These are phyloP conservation scores for Nothophytophthora sp. DNA, from an alignment of 352 stramenopile genomes.

Conservation along the genomic window DNA sequence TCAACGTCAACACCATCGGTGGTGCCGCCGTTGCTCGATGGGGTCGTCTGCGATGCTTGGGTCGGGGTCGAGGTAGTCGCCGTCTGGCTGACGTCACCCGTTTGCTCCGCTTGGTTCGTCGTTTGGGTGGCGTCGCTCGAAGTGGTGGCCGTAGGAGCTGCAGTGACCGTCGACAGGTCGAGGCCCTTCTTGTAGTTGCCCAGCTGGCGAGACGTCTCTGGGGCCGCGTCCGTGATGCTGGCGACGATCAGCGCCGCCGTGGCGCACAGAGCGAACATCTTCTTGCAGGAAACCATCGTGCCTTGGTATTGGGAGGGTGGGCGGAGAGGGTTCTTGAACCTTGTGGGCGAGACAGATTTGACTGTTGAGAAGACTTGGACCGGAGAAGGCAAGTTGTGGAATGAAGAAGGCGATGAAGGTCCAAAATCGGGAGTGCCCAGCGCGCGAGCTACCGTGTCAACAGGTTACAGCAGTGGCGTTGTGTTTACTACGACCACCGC, in stretches of 20 bases:
- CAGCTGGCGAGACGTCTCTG: slow-evolving; percentile 4
- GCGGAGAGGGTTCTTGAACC: slow-evolving; percentile 1
- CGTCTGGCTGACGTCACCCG: too few species aligned
- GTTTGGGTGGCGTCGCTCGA: too few species aligned
- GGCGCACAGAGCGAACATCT: slow-evolving; percentile 27
- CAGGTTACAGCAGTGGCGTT: too few species aligned
- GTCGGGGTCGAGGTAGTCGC: too few species aligned
- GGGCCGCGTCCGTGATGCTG: slow-evolving; percentile 12
- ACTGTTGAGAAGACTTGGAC: slow-evolving; percentile 25
- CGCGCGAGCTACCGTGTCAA: too few species aligned
- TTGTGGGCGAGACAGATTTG: slow-evolving; percentile 14
- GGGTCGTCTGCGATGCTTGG: background rate
- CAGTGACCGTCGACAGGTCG: too few species aligned
- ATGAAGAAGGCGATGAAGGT: slow-evolving; percentile 11
- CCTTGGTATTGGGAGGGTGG: slow-evolving; percentile 7
- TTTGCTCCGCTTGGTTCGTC: too few species aligned
- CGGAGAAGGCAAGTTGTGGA: slow-evolving; percentile 27
- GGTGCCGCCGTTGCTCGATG: too few species aligned
- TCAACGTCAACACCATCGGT: too few species aligned
- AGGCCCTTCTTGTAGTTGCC: slow-evolving; percentile 22
- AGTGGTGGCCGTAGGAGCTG: too few species aligned
- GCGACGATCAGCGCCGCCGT: slow-evolving; percentile 27
- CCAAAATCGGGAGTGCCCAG: too few species aligned
- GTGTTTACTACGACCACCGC: background rate
- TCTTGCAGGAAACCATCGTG: slow-evolving; percentile 31